Conservation (phyloP, 768 basidiomycete genomes). For the Lentinula edodes region DNA sequence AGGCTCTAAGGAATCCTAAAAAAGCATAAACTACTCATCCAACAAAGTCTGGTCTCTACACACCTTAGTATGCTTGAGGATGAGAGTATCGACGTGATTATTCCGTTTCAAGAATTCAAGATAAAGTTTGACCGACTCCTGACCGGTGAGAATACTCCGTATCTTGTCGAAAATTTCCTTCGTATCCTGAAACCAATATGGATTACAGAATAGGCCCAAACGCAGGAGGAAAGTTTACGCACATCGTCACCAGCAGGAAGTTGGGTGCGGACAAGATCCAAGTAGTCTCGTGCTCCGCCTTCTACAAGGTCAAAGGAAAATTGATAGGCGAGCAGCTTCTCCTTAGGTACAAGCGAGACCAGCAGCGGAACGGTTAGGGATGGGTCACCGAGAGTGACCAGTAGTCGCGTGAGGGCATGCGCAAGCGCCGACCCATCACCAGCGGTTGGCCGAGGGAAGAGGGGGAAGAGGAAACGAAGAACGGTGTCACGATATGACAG, state of each 20-base stretch:
- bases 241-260: conserved; percentile 68
- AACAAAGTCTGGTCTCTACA: not conserved
- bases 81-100: conserved; percentile 87
- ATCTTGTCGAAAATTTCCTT: conserved; percentile 68
- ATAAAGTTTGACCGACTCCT: conserved; percentile 88
- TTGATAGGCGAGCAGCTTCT: conserved; percentile 84
- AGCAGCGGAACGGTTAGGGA: conserved; percentile 72
- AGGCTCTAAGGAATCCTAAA: conserved; percentile 82
- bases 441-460: conserved; percentile 74
- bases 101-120: conserved; percentile 94
- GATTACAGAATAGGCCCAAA: conserved; percentile 3
- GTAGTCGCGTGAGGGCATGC: conserved; percentile 79
- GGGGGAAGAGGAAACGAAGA: conserved; percentile 71
- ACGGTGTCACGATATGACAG: conserved; percentile 82
- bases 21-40: conserved; percentile 3
- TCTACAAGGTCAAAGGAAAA: conserved; percentile 95
- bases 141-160: conserved; percentile 80
- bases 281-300: conserved; percentile 89
- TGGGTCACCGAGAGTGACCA: conserved; percentile 84
- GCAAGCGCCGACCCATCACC: conserved; percentile 73
- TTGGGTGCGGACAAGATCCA: conserved; percentile 66
- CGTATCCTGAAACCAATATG: conserved; percentile 37
- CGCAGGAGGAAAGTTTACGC: conserved; percentile 14
- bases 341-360: conserved; percentile 60
- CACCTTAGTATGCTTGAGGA: conserved; percentile 91